A percentile compares a stretch with the other conserved stretches of the same genome.
Conservation (phyloP, 495 filamentous ascomycete genomes). For the Haplographium delicatum region DNA sequence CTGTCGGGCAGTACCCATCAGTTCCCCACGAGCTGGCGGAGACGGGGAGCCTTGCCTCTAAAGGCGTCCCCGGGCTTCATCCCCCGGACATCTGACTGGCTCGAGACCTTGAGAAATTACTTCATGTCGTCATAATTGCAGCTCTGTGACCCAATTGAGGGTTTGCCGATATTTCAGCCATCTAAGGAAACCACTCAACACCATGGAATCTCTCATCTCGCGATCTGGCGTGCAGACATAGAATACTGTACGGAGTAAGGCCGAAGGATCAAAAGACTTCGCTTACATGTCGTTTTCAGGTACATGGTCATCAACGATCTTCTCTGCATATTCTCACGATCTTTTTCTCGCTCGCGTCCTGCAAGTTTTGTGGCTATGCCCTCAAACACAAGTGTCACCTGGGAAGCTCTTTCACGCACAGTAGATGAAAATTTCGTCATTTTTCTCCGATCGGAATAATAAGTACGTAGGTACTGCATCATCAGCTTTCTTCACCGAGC, state of each 20-base stretch:
- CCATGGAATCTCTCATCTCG: not conserved
- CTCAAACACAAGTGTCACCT: too few species aligned
- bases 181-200: conserved; percentile 10
- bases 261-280: conserved; percentile 19
- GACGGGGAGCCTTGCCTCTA: too few species aligned
- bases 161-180: conserved; percentile 16
- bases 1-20: too few species aligned
- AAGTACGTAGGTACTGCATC: too few species aligned
- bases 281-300: conserved; percentile 11
- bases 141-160: conserved; percentile 15
- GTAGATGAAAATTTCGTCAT: too few species aligned
- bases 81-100: not conserved
- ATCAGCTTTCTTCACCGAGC: conserved; percentile 6
- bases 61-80: too few species aligned
- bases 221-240: not conserved
- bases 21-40: conserved; percentile 17
- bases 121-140: too few species aligned
- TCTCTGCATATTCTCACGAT: conserved; percentile 4
- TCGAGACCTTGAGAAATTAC: not conserved
- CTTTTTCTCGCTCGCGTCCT: conserved; percentile 1
- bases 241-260: too few species aligned
- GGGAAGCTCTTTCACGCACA: too few species aligned
- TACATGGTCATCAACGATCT: conserved; percentile 11
- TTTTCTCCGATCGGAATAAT: too few species aligned
- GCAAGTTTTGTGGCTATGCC: conserved; percentile 17